A percentile compares a stretch with the other conserved stretches of the same genome.
These are phyloP conservation scores for Trichoderma hamatum DNA, from an alignment of 2,329 filamentous ascomycete species.

Conservation along the genomic window DNA sequence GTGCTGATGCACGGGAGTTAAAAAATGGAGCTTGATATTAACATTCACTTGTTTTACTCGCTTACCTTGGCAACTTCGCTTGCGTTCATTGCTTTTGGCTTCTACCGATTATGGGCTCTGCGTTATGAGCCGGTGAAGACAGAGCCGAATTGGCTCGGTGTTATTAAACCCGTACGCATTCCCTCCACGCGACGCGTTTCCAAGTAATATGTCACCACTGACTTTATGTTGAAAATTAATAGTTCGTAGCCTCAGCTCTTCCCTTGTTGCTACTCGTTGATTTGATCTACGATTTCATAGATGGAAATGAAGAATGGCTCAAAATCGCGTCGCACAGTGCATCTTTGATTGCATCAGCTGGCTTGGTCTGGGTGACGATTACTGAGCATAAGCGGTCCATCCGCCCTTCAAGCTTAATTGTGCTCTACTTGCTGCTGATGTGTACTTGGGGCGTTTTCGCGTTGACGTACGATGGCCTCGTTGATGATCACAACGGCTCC, in stretches of 20 bases:
- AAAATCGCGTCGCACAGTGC: neutral
- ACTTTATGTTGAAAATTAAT: neutral
- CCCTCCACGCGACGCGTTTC: neutral
- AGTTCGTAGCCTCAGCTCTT: slow-evolving; percentile 12
- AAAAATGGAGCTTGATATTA: neutral
- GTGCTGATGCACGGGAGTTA: neutral
- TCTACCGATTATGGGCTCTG: slow-evolving; percentile 6
- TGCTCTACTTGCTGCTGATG: slow-evolving; percentile 17
- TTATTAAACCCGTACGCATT: slow-evolving; percentile 13
- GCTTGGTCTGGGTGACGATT: slow-evolving; percentile 6
- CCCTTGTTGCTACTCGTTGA: neutral
- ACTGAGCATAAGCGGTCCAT: slow-evolving; percentile 24
- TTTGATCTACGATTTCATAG: neutral
- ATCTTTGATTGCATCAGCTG: neutral
- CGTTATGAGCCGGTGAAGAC: slow-evolving; percentile 11
- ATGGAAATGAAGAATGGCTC: neutral
- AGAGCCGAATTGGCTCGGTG: slow-evolving; percentile 11
- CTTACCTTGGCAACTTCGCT: neutral
- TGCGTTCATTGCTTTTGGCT: neutral
- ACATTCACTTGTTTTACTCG: neutral
- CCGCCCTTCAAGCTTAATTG: neutral
- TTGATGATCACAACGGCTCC: neutral
- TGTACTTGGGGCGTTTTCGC: neutral
- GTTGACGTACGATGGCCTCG: neutral
- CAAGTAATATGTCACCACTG: neutral